These are phyloP conservation scores for Mycena vitilis DNA, from an alignment of 768 basidiomycete species.

Conservation along the genomic window DNA sequence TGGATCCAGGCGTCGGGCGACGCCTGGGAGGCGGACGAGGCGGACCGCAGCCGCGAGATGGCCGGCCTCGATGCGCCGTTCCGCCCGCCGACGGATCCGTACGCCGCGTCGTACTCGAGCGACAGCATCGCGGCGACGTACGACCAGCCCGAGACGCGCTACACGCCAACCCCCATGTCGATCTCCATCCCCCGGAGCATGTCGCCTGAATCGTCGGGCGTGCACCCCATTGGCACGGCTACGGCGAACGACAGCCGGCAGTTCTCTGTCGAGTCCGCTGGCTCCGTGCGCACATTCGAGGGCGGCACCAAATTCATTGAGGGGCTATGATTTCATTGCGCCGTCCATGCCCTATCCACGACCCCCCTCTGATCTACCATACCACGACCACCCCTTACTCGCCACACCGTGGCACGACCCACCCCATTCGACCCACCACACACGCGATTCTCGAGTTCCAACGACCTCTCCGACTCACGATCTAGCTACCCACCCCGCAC, in stretches of 20 bases:
- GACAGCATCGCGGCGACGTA: constrained; percentile 4
- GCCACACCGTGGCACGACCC: too few relatives aligned
- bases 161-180: constrained; percentile 21
- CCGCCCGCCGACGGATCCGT: constrained; percentile 26
- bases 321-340: constrained; percentile 31
- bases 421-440: too few relatives aligned
- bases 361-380: too few relatives aligned
- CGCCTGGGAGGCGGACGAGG: constrained; percentile 35
- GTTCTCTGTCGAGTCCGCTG: constrained; percentile 27
- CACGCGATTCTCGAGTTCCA: too few relatives aligned
- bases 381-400: too few relatives aligned
- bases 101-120: constrained; percentile 14
- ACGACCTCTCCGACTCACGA: too few relatives aligned
- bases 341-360: too few relatives aligned
- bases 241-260: constrained; percentile 13
- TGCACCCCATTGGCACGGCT: neutral
- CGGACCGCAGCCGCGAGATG: constrained; percentile 29
- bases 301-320: constrained; percentile 39
- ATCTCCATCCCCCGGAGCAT: constrained; percentile 23
- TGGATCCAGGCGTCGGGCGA: constrained; percentile 42
- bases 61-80: constrained; percentile 27
- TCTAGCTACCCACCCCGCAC: too few relatives aligned
- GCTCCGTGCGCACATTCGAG: constrained; percentile 34
- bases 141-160: constrained; percentile 11
- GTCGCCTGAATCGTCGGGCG: constrained; percentile 9